phyloP scores from a whole-genome alignment of 2,329 filamentous ascomycete genomes.

The Thermothelomyces thermophilus region DNA sequence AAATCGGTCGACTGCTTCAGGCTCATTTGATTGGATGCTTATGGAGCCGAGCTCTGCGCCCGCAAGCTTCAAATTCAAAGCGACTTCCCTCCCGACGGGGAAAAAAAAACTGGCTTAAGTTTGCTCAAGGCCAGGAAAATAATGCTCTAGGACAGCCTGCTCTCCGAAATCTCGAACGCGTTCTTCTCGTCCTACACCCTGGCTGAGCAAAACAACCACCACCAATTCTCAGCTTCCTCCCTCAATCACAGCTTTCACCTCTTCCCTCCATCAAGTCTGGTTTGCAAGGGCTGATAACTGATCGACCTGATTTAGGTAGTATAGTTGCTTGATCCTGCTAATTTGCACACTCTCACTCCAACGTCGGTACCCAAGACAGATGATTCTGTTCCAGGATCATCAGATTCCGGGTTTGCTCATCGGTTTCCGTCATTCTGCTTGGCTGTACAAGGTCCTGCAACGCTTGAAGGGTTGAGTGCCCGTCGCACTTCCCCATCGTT shows the following conservation, averaged over 20 bases:
- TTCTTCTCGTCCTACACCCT: not conserved
- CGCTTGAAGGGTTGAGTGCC: no score
- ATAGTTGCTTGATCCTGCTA: no score
- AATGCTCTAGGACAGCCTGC: not conserved
- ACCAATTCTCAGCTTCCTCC: not conserved
- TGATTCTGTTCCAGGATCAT: no score
- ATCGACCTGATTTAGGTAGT: conserved; percentile 6
- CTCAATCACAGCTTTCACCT: no score
- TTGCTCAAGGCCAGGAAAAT: conserved; percentile 1
- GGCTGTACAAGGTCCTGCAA: no score
- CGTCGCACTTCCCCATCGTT: no score
- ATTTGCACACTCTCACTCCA: no score
- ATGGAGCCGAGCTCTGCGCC: not conserved
- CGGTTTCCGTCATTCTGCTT: no score
- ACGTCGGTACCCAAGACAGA: no score
- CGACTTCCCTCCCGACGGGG: conserved; percentile 4
- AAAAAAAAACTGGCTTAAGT: not conserved
- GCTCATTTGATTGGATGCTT: conserved; percentile 16
- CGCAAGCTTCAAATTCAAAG: conserved; percentile 6
- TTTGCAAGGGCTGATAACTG: not conserved
- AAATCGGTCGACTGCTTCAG: conserved; percentile 4
- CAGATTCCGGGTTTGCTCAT: no score
- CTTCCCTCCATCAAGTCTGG: no score
- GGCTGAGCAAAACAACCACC: not conserved
- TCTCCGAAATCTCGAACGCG: not conserved